These are phyloP conservation scores for Suillus cothurnatus DNA, from an alignment of 768 basidiomycete species.

Conservation along the genomic window DNA sequence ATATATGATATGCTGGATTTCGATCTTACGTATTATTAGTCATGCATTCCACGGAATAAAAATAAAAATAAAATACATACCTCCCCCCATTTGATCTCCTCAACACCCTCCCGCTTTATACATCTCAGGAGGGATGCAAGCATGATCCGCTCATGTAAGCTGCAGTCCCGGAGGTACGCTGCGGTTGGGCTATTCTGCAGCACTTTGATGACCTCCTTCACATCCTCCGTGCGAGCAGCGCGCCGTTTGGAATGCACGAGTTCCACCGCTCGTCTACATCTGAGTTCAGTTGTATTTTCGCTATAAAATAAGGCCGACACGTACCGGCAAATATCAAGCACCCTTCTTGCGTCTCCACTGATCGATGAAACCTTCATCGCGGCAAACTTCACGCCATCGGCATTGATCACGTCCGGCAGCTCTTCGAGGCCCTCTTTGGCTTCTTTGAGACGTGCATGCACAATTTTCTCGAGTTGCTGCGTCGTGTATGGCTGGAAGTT, in stretches of 20 bases:
- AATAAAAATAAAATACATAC: conserved; percentile 41
- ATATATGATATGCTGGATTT: conserved; percentile 75
- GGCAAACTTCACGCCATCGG: conserved; percentile 82
- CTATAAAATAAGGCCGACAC: conserved; percentile 19
- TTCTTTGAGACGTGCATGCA: conserved; percentile 74
- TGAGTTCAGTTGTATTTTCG: conserved; percentile 2
- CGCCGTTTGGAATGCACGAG: conserved; percentile 54
- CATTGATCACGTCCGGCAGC: conserved; percentile 53
- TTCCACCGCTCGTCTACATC: conserved; percentile 76
- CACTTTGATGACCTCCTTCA: conserved; percentile 75
- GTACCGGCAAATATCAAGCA: conserved; percentile 90
- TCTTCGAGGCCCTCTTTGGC: conserved; percentile 54
- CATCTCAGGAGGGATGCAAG: conserved; percentile 82
- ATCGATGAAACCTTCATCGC: conserved; percentile 78
- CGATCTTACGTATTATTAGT: conserved; percentile 47
- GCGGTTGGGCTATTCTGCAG: conserved; percentile 94
- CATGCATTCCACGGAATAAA: conserved; percentile 5
- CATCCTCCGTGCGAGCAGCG: conserved; percentile 68
- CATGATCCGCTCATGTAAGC: conserved; percentile 88
- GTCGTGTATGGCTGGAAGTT: conserved; percentile 91
- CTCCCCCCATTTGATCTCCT: conserved; percentile 85
- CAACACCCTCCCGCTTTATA: conserved; percentile 79
- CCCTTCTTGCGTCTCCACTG: conserved; percentile 92
- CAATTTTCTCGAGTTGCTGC: conserved; percentile 79
- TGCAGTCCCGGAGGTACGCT: conserved; percentile 78